A percentile compares a stretch with the other conserved stretches of the same genome.
These are phyloP conservation scores for Pleurotus tuber-regium DNA, from an alignment of 768 basidiomycete species.

Conservation along the genomic window DNA sequence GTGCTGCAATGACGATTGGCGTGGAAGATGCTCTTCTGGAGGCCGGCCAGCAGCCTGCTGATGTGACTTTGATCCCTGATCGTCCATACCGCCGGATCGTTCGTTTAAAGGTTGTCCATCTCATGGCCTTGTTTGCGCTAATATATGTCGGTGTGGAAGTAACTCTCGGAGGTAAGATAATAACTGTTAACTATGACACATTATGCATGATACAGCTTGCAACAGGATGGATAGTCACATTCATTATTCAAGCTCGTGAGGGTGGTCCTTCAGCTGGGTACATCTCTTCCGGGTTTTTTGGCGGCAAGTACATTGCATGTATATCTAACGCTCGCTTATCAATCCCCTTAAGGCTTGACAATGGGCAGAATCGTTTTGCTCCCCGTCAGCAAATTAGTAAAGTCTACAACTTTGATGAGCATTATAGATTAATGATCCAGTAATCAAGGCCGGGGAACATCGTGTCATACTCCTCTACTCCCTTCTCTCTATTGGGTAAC, in stretches of 20 bases:
- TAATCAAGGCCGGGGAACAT: constrained; percentile 30
- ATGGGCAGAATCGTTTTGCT: constrained; percentile 51
- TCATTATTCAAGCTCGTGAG: constrained; percentile 39
- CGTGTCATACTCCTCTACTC: constrained; percentile 29
- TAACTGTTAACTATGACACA: too few species aligned
- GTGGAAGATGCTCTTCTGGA: too few species aligned
- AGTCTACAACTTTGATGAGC: not conserved
- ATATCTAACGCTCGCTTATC: not conserved
- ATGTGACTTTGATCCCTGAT: too few species aligned
- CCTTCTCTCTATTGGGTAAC: constrained; percentile 30
- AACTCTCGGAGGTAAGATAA: constrained; percentile 48
- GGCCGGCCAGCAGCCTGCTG: too few species aligned
- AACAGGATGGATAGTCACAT: constrained; percentile 56
- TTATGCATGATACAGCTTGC: too few species aligned
- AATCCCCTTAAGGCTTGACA: constrained; percentile 36
- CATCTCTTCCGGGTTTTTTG: constrained; percentile 34
- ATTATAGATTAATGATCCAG: not conserved
- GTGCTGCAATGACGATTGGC: too few species aligned
- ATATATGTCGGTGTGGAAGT: constrained; percentile 54
- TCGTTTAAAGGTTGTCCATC: constrained; percentile 37
- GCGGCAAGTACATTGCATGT: constrained; percentile 13
- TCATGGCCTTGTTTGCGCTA: constrained; percentile 41
- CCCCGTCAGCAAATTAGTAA: constrained; percentile 44
- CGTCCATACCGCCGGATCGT: constrained; percentile 51
- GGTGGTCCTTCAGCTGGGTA: constrained; percentile 49